Conservation (phyloP, 352 stramenopile genomes). For the Globisporangium ultimum region DNA sequence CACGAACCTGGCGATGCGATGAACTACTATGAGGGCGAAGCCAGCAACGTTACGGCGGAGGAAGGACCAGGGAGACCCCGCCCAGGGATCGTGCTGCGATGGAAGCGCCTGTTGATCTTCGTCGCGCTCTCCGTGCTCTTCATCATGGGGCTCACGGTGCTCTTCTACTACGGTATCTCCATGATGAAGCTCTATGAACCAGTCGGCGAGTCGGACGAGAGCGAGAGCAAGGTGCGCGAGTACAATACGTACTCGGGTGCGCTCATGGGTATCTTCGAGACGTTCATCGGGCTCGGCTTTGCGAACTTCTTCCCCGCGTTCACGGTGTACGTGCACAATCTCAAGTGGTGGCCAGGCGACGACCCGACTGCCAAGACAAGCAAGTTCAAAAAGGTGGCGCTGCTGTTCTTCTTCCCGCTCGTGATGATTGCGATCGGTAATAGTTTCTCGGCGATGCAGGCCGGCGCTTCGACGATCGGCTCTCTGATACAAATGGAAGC, state of each 20-base stretch:
- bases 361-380: conserved; percentile 11
- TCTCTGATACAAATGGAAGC: conserved; percentile 11
- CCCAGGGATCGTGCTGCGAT: conserved; percentile 19
- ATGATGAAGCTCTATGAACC: conserved; percentile 12
- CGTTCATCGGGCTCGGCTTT: conserved; percentile 17
- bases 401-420: conserved; percentile 18
- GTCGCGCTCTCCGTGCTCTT: conserved; percentile 6
- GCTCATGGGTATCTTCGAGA: conserved; percentile 21
- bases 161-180: conserved; percentile 14
- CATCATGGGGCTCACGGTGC: conserved; percentile 11
- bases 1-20: not conserved
- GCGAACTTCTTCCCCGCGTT: conserved; percentile 22
- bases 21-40: no score
- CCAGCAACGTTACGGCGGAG: no score
- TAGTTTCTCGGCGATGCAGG: conserved; percentile 20
- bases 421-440: conserved; percentile 20
- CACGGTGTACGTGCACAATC: conserved; percentile 24
- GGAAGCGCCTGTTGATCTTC: conserved; percentile 13
- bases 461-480: conserved; percentile 10
- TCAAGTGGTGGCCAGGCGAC: conserved; percentile 22
- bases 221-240: conserved; percentile 9
- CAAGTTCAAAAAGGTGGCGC: conserved; percentile 18
- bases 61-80: not conserved
- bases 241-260: conserved; percentile 24
- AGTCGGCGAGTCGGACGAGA: conserved; percentile 13